Base-by-base conservation (phyloP, 805 yeast genomes). In the Saturnispora diversa region DNA sequence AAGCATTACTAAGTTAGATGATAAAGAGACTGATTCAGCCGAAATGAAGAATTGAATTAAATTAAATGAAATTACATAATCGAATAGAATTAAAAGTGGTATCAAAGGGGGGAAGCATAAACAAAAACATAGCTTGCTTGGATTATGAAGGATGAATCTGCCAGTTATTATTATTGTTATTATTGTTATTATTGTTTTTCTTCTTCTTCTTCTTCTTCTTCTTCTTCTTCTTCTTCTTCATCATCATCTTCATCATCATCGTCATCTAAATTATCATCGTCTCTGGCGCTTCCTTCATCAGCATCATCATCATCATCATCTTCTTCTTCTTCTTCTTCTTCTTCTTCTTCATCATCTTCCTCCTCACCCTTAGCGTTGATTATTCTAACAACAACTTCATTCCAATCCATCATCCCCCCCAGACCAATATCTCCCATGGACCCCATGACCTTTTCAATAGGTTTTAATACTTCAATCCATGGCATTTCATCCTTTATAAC, bases 331-430 rank as follows among this genome's bases (percentile, higher is more conserved):
- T 50, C 50, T 55, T 60, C 63, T 5, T 62, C 67, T 2, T 69
- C 71, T 2, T 71, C 74, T 0, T 70, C 75, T 1, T 73, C 76
- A 8, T 71, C 77, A 4, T 72, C 76, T 3, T 68, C 76, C 6
- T 72, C 75, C 1, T 63, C 65, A 39, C 58, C 59, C 0, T 79
- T 78, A 5, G 79, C 79, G 49, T 68, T 53, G 3, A 73, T 77
- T 35, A 75, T 65, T 46, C 62, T 66, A 50, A 73, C 74, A 28
- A 74, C 80, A 40, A 75, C 66, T 51, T 75, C 80, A 52, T 75
- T 75, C 73, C 76, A 74, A 49, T 75, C 80, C 78, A 74, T 74
- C 80, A 75, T 75, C 40, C 80, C 80, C 11, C 80, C 80, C 78
- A 75, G 71, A 13, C 80, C 80, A 40, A 75, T 75, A 47, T 74